Evolutionary conservation across 208 protist genomes (phyloP), one percentile per base, ranked within the genome.

Genomic region (Strigomonas oncopelti): DNA sequence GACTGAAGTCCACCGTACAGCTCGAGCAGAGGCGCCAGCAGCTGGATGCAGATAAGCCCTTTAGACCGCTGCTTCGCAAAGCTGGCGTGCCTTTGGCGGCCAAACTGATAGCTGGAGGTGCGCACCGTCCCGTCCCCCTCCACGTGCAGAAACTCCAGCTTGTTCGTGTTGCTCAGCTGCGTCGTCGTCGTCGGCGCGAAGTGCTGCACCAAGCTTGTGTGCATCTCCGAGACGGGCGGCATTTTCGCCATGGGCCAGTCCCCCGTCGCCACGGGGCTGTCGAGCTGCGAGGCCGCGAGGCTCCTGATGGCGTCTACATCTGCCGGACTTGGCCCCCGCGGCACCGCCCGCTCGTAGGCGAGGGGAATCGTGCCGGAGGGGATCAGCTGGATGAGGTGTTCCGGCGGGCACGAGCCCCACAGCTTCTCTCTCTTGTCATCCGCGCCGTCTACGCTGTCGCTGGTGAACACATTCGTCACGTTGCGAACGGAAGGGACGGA

Each of bases 51-150:
- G 18, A 61, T 59, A 34, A 81, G 42, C 5, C 80, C 81, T 14
- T 74, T 61, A 22, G 79, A 71, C 24, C 80, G 80, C 72, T 89
- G 77, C 68, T 83, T 83, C 11, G 77, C 68, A 65, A 86, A 84
- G 56, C 78, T 86, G n/a, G 80, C 75, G 62, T 85, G 77, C 45
- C 76, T 80, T 61, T 91, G 81, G 14, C 72, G 72, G 9, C 82
- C 84, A 67, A 89, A 90, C 32, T 69, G 64, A 60, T 87, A 94
- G 58, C 80, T 83, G 7, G 80, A 84, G 25, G 75, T 89, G 31
- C 77, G 71, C 56, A 92, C 77, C 22, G 89, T 91, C 28, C 89
- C 89, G 59, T 92, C 85, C 22, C 64, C 74, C 29, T 90, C 84
- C 38, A 94, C 65, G 71, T 81, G 84, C 56, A 91, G 27, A 63